phyloP scores from a whole-genome alignment of 2,329 filamentous ascomycete genomes.

The Harringtonia aguacate region DNA sequence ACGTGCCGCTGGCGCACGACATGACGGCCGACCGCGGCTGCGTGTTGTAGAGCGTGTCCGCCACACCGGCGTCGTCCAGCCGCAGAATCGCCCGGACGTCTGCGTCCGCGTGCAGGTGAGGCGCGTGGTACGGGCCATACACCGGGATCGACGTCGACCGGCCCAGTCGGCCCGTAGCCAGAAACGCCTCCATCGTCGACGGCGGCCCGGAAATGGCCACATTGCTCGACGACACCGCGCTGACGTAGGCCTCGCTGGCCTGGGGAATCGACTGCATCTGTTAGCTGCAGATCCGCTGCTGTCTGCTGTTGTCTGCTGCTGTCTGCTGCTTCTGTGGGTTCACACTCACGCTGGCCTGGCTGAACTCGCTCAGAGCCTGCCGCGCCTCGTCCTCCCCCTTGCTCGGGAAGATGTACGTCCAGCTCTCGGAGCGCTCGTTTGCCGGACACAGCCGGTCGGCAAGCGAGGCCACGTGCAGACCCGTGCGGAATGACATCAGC shows the following conservation, averaged over 20 bases:
- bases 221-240: conserved; percentile 35
- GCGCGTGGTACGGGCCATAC: conserved; percentile 46
- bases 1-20: conserved; percentile 36
- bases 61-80: conserved; percentile 27
- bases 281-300: not conserved
- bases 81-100: conserved; percentile 35
- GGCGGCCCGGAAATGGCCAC: conserved; percentile 46
- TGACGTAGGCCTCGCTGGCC: conserved; percentile 41
- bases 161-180: conserved; percentile 25
- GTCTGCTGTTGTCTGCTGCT: not conserved
- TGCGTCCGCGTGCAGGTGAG: conserved; percentile 35
- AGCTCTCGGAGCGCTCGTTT: conserved; percentile 41
- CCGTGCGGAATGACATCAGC: conserved; percentile 55
- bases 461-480: conserved; percentile 41
- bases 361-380: conserved; percentile 43
- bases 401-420: conserved; percentile 56
- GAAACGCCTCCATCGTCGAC: conserved; percentile 31
- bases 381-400: conserved; percentile 38
- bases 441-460: conserved; percentile 33
- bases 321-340: not conserved
- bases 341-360: conserved; percentile 36
- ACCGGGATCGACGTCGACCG: conserved; percentile 39
- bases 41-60: conserved; percentile 27
- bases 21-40: conserved; percentile 37
- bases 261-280: conserved; percentile 26